Evolutionary conservation across 2,329 filamentous ascomycete species (phyloP).

Genomic region (Aspergillus tamarii): DNA sequence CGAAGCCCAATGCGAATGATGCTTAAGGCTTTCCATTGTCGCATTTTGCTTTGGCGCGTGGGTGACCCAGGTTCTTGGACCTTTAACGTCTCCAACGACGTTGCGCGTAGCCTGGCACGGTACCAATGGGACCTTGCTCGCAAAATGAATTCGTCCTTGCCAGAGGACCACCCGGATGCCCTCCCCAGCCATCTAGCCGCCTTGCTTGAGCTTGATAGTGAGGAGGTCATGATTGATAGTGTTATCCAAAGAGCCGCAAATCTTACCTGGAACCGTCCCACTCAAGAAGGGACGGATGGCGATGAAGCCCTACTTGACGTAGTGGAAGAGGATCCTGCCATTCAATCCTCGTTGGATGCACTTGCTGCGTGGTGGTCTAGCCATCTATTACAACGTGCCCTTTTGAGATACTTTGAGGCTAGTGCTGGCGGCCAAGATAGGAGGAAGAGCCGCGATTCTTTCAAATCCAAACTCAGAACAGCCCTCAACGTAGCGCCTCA

Average conservation of each 20-base stretch:
- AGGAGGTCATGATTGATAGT: slow-evolving; percentile 75
- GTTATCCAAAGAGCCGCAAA: slow-evolving; percentile 88
- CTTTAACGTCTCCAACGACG: slow-evolving; percentile 66
- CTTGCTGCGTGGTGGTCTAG: slow-evolving; percentile 91
- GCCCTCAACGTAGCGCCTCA: slow-evolving; percentile 76
- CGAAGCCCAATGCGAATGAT: slow-evolving; percentile 81
- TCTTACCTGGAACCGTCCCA: slow-evolving; percentile 82
- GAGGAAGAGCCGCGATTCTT: slow-evolving; percentile 43
- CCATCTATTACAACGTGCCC: slow-evolving; percentile 68
- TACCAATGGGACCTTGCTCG: slow-evolving; percentile 82
- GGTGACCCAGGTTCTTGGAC: slow-evolving; percentile 67
- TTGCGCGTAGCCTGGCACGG: slow-evolving; percentile 74
- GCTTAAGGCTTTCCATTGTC: slow-evolving; percentile 88
- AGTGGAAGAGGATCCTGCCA: slow-evolving; percentile 81
- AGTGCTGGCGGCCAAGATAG: slow-evolving; percentile 52
- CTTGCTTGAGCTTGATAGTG: slow-evolving; percentile 77
- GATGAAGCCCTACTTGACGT: slow-evolving; percentile 75
- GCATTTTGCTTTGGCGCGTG: slow-evolving; percentile 82
- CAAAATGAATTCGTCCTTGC: slow-evolving; percentile 54
- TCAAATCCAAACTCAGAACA: slow-evolving; percentile 63
- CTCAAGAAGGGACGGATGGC: slow-evolving; percentile 65
- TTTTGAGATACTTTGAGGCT: slow-evolving; percentile 65
- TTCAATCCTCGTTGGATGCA: slow-evolving; percentile 85
- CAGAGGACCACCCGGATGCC: slow-evolving; percentile 62
- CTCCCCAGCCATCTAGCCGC: slow-evolving; percentile 76